Base-by-base conservation (phyloP, 202 grass and related monocot species). In the Cymbopogon flexuosus region DNA sequence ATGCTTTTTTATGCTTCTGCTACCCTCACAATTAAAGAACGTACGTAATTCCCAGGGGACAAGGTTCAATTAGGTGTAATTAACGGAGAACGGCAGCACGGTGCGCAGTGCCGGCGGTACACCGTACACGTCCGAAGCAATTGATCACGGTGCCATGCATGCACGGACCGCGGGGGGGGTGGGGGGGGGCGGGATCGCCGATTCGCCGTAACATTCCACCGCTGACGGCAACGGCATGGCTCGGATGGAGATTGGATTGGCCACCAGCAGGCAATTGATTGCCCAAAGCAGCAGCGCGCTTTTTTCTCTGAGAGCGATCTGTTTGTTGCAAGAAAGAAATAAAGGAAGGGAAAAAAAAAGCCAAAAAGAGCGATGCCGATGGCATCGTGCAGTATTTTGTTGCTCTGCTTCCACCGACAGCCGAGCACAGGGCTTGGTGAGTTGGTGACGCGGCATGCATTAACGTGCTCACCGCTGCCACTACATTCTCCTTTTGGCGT, bases 381-480 rank as follows among this genome's bases (percentile, higher is more conserved):
- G n/a, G 6, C 41, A n/a, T 37, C 41, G 18, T 49, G 1, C 11
- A 0, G 40, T 22, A 5, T 61, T 27, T 47, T 42, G 64, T 68
- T 69, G 47, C 52, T 67, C 22, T 62, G 56, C 13, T 39, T 64
- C 57, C 68, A 82, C 79, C 79, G 69, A 73, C 69, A 73, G 57
- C 30, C 54, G 27, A 22, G 8, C 0, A 8, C 21, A 15, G 12
- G 51, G 51, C 8, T 56, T 58, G 54, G 19, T 23, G 54, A 58
- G 2, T 56, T 58, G 54, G 19, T 23, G 54, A 58, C 54, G 54
- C 54, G 54, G 54, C 54, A 23, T 3, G 60, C 36, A 16, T 21
- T 47, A 72, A 34, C 76, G 31, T 22, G 73, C 36, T 23, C 2
- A 8, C 83, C 54, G 41, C 23, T 34, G 69, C 27, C 12, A 2